A percentile compares a stretch with the other conserved stretches of the same genome.
Evolutionary conservation across 345 rosid genomes (phyloP).

Genomic region (Moricandia arvensis): DNA sequence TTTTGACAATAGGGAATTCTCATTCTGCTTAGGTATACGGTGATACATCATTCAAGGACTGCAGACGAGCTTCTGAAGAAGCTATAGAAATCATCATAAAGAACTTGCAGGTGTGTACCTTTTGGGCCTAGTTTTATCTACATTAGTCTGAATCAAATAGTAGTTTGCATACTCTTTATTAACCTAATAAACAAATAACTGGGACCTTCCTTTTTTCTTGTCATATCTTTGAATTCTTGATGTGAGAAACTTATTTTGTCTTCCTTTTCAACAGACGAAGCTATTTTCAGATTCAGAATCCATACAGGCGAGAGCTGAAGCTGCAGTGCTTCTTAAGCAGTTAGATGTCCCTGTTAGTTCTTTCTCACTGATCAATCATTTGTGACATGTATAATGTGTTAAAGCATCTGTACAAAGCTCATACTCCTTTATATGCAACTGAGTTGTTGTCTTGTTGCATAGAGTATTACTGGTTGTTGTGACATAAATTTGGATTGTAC

Average conservation of each 20-base stretch:
- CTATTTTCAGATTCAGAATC: conserved; percentile 93
- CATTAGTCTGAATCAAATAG: background rate
- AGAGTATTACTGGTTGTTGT: conserved; percentile 10
- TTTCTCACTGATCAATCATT: conserved; percentile 22
- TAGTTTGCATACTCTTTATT: conserved; percentile 9
- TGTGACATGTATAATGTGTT: conserved; percentile 4
- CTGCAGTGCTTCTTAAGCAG: conserved; percentile 93
- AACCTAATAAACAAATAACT: conserved; percentile 15
- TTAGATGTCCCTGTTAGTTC: conserved; percentile 87
- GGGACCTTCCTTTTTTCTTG: background rate
- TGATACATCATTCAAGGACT: conserved; percentile 93
- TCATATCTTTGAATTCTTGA: conserved; percentile 5
- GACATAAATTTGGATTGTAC: conserved; percentile 16
- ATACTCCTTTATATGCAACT: conserved; percentile 2
- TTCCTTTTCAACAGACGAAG: conserved; percentile 56
- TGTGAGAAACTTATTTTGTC: background rate
- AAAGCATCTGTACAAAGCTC: conserved; percentile 5
- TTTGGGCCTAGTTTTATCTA: conserved; percentile 22
- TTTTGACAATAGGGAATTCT: conserved; percentile 11
- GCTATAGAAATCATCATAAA: conserved; percentile 66
- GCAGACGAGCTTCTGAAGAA: conserved; percentile 96
- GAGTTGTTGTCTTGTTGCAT: background rate
- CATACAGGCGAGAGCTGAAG: conserved; percentile 94
- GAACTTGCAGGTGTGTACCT: conserved; percentile 86
- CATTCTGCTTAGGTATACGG: conserved; percentile 71